Base-by-base conservation (phyloP, 805 yeast genomes). In the Barnettozyma wickerhamii region DNA sequence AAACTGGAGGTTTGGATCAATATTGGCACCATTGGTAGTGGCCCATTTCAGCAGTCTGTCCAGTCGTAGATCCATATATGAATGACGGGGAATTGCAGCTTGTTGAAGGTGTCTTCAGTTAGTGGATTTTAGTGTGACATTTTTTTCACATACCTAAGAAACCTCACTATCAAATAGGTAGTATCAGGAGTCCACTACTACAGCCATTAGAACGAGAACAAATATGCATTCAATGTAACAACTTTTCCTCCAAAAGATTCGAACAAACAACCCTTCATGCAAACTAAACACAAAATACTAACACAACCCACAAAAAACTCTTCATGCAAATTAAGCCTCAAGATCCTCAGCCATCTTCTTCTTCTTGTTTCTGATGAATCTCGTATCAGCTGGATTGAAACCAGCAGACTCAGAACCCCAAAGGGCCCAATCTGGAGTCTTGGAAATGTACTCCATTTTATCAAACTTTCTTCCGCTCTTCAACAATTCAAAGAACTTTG, bases 391-490 rank as follows among this genome's bases (percentile, higher is more conserved):
- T 3, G 97, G 97, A 50, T 83, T 87, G 67, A 89, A 89, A 1
- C 97, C 97, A 14, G 87, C 95, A 52, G 80, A 77, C 12, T 75
- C 73, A 18, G 90, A 77, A 1, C 95, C 97, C 77, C 87, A 89
- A 43, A 81, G 72, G 1, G 97, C 96, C 95, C 95, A 89, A 23
- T 72, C 77, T 0, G 96, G 96, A 0, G 97, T 89, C 51, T 79
- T 81, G 13, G 79, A 70, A 21, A 83, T 68, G 59, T 89, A 89
- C 53, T 90, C 96, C 73, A 86, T 64, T 39, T 88, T 90, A 15
- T 73, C 77, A 59, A 89, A 89, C 14, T 73, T 74, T 43, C 67
- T 60, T 1, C 95, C 95, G 27, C 63, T 58, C 47, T 74, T 74
- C 40, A 87, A 69, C 40, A 89, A 65, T 53, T 80, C 74, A 55